phyloP scores from a whole-genome alignment of 2,329 filamentous ascomycete genomes.

The Fusarium sp. region DNA sequence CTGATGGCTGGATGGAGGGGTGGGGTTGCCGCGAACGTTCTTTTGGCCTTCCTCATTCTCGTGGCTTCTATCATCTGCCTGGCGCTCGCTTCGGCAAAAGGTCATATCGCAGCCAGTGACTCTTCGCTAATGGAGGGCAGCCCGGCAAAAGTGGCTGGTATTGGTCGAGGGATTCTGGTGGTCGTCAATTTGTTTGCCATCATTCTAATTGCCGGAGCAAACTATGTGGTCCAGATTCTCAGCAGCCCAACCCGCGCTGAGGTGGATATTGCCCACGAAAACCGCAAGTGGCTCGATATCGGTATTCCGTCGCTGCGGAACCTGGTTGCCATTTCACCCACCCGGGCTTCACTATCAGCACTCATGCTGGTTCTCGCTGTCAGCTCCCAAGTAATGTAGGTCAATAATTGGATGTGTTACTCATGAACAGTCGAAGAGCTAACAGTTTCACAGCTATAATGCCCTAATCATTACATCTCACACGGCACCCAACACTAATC shows the following conservation, averaged over 20 bases:
- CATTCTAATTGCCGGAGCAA: constrained; percentile 64
- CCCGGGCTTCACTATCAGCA: constrained; percentile 57
- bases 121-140: constrained; percentile 57
- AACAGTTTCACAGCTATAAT: constrained; percentile 62
- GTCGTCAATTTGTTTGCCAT: constrained; percentile 62
- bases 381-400: constrained; percentile 66
- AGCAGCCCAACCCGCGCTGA: constrained; percentile 68
- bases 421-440: constrained; percentile 4
- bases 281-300: constrained; percentile 67
- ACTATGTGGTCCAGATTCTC: constrained; percentile 70
- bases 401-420: background rate
- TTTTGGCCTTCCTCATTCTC: constrained; percentile 58
- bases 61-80: constrained; percentile 58
- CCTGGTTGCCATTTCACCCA: constrained; percentile 59
- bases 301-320: constrained; percentile 69
- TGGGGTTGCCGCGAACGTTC: constrained; percentile 61
- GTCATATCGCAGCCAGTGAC: constrained; percentile 53
- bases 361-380: constrained; percentile 61
- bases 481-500: constrained; percentile 32
- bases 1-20: constrained; percentile 63
- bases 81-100: constrained; percentile 55
- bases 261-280: constrained; percentile 62
- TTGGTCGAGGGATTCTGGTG: constrained; percentile 61
- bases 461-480: constrained; percentile 63
- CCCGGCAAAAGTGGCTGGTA: constrained; percentile 54